These are phyloP conservation scores for Monosporozyma aerobia DNA, from an alignment of 805 yeast species.

Conservation along the genomic window DNA sequence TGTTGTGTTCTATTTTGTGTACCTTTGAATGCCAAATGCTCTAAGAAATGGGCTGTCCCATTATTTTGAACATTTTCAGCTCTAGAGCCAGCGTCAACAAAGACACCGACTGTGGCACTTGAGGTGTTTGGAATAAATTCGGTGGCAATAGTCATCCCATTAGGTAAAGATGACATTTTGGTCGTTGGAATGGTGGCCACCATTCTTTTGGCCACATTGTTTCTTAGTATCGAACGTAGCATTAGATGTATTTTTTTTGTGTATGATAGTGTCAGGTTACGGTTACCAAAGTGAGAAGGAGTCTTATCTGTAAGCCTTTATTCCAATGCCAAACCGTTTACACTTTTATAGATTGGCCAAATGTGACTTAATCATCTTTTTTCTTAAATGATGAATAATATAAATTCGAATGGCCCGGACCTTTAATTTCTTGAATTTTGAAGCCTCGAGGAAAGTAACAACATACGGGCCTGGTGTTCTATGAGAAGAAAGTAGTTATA, in stretches of 20 bases:
- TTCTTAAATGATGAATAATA: background rate
- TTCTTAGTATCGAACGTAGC: conserved; percentile 5
- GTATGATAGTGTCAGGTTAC: background rate
- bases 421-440: background rate
- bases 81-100: conserved; percentile 97
- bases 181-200: conserved; percentile 5
- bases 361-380: background rate
- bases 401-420: background rate
- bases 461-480: background rate
- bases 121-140: conserved; percentile 78
- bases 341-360: background rate
- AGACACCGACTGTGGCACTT: conserved; percentile 96
- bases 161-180: conserved; percentile 65
- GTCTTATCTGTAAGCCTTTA: background rate
- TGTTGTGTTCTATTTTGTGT: conserved; percentile 73
- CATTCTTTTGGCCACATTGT: background rate
- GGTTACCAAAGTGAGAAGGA: background rate
- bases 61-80: conserved; percentile 79
- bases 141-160: conserved; percentile 91
- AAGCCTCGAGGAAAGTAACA: background rate
- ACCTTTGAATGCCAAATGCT: conserved; percentile 95
- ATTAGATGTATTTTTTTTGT: background rate
- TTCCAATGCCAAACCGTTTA: background rate
- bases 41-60: conserved; percentile 96
- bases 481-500: background rate